Percentiles rank a stretch among this genome's conserved stretches.
phyloP scores from a whole-genome alignment of 306 rosid genomes.

The Prunus davidiana region DNA sequence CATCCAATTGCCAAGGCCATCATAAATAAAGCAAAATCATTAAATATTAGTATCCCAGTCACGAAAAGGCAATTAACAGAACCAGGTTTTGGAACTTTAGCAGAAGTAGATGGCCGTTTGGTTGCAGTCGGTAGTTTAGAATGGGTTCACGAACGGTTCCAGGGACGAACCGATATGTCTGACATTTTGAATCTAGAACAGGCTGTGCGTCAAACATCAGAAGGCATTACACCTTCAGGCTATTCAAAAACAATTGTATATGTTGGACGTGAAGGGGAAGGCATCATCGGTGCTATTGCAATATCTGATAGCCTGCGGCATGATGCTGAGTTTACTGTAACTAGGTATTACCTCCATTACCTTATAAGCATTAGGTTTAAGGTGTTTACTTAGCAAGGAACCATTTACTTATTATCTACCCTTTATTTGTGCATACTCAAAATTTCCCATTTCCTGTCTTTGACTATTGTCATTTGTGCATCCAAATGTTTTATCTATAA shows the following conservation, averaged over 20 bases:
- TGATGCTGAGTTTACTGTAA: conserved; percentile 73
- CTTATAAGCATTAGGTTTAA: not conserved
- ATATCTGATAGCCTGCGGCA: conserved; percentile 81
- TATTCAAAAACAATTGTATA: conserved; percentile 82
- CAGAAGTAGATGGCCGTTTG: conserved; percentile 75
- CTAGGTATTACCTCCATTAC: conserved; percentile 38
- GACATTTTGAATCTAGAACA: conserved; percentile 55
- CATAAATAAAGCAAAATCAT: conserved; percentile 67
- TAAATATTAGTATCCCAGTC: conserved; percentile 65
- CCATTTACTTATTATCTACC: too few relatives aligned
- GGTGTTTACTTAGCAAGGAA: not conserved
- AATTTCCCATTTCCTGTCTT: too few relatives aligned
- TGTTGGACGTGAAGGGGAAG: conserved; percentile 96
- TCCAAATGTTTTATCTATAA: too few relatives aligned
- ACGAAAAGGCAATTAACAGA: conserved; percentile 77
- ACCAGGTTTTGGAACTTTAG: conserved; percentile 93
- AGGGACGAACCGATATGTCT: conserved; percentile 36
- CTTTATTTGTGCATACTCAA: too few relatives aligned
- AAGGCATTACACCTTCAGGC: conserved; percentile 45
- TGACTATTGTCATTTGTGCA: too few relatives aligned
- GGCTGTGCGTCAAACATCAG: conserved; percentile 45
- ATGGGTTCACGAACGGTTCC: conserved; percentile 78
- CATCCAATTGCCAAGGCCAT: conserved; percentile 98
- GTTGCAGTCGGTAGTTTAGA: conserved; percentile 82
- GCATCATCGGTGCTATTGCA: conserved; percentile 82